Evolutionary conservation across 805 yeast species (phyloP), one percentile per base, ranked within the genome.

Genomic region (Yamadazyma ubonensis): DNA sequence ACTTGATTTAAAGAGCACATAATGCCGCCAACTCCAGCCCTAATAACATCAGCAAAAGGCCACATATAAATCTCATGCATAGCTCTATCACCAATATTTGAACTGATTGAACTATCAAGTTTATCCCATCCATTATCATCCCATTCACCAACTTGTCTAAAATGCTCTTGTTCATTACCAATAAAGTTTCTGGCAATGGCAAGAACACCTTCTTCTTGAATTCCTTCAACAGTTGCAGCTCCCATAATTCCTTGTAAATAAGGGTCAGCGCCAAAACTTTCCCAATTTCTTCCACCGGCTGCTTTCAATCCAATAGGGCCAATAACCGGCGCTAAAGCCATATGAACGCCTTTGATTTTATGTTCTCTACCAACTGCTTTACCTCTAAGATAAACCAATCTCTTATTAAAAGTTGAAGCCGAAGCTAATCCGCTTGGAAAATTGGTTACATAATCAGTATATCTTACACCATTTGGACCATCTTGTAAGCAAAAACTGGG

Each of bases 201-300:
- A 35, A 78, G 59, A 14, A 80, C 78, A 6, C 80, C 80, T 55
- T 76, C 76, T 29, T 67, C 70, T 56, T 80, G 85, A 9, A 76
- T 61, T 2, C 83, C 85, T 36, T 65, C 67, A 12, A 78, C 67
- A 3, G 79, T 73, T 11, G 71, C 67, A 7, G 71, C 73, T 10
- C 79, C 80, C 6, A 69, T 71, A 19, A 70, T 61, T 16, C 85
- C 85, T 48, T 75, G 77, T 35, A 79, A 59, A 42, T 77, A 78
- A 2, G 85, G 83, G 53, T 79, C 85, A 4, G 79, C 61, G 6
- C 81, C 79, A 56, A 78, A 78, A 27, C 79, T 71, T 58, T 79
- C 84, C 82, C 83, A 78, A 56, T 74, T 76, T 48, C 84, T 63
- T 5, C 86, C 85, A 16, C 81, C 85, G 29, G 73, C 74, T 3